Conservation (phyloP, 768 basidiomycete genomes). For the Leccinellum luteum region DNA sequence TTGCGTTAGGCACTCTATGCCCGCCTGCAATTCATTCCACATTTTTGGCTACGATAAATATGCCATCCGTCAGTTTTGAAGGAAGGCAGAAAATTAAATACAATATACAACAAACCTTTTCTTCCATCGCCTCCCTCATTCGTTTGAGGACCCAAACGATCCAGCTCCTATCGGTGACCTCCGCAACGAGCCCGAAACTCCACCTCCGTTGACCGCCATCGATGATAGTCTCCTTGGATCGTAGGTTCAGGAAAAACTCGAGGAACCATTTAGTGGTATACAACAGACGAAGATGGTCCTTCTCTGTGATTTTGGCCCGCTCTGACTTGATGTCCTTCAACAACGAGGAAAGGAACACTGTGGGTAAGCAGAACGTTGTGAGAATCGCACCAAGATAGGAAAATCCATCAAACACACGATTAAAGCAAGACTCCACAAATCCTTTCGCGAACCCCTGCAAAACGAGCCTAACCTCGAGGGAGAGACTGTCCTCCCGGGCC, state of each 20-base stretch:
- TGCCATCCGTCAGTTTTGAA: slow-evolving; percentile 9
- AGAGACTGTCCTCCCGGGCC: slow-evolving; percentile 63
- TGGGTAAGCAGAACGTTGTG: slow-evolving; percentile 10
- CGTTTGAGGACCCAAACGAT: slow-evolving; percentile 88
- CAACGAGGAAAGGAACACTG: slow-evolving; percentile 83
- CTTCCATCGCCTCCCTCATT: slow-evolving; percentile 87
- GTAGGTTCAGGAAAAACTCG: slow-evolving; percentile 73
- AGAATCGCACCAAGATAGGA: slow-evolving; percentile 13
- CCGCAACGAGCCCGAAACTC: slow-evolving; percentile 74
- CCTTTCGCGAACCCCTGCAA: slow-evolving; percentile 68
- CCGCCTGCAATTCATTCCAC: slow-evolving; percentile 94
- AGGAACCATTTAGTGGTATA: slow-evolving; percentile 90
- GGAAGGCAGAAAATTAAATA: slow-evolving; percentile 1
- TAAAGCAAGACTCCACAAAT: slow-evolving; percentile 85
- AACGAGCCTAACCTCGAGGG: slow-evolving; percentile 57
- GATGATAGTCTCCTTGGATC: slow-evolving; percentile 36
- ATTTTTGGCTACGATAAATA: slow-evolving; percentile 66
- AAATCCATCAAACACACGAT: slow-evolving; percentile 54
- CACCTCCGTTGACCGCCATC: slow-evolving; percentile 38
- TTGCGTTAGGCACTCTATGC: slow-evolving; percentile 91
- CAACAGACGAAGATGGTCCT: slow-evolving; percentile 87
- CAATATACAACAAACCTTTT: slow-evolving; percentile 59
- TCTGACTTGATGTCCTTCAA: slow-evolving; percentile 94
- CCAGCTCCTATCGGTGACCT: slow-evolving; percentile 83
- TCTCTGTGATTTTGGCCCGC: slow-evolving; percentile 88